Evolutionary conservation across 2,329 filamentous ascomycete species (phyloP), one percentile per base, ranked within the genome.

Genomic region (Aaosphaeria pasadenensis): DNA sequence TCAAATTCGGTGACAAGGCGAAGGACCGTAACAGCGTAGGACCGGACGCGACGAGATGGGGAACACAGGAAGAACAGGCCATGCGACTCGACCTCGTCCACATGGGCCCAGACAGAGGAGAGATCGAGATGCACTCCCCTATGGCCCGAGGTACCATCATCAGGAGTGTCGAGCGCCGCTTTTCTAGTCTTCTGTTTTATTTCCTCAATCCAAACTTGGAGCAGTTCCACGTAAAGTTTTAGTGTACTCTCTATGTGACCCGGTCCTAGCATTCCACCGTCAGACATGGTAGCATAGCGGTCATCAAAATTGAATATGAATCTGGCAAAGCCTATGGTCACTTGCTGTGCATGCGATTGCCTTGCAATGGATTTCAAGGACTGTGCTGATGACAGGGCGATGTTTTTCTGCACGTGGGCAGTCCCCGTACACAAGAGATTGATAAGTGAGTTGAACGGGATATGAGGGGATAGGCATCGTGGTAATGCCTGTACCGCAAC

Each of bases 271-370:
- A 99, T 94, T 2, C 94, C 94, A 31, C 95, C 94, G 63, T 99
- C 94, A 7, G 91, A 96, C 85, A 97, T 96, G 31, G 94, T 97
- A 1, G 92, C 90, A 69, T 99, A 99, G 28, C 91, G 85, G 57
- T 95, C 91, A 68, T 99, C 95, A 67, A 97, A 99, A 58, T 94
- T 96, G 75, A 99, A 99, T 45, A 99, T 99, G 71, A 97, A 99
- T 29, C 91, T 82, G 35, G 94, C 89, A 71, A 99, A 99, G 0
- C 94, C 92, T 71, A 95, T 96, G 0, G 91, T 96, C 3, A 99
- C 94, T 68, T 94, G 89, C 58, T 99, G 91, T 0, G 94, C 91
- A 71, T 96, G 88, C 6, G 87, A 89, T 63, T 99, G 94, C 31
- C 89, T 82, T 7, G 95, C 94, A 60, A 99, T 99, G 0, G 92